Percentiles rank a stretch among this genome's conserved stretches.
These are phyloP conservation scores for Colletotrichum sublineola DNA, from an alignment of 2,329 filamentous ascomycete species.

Conservation along the genomic window DNA sequence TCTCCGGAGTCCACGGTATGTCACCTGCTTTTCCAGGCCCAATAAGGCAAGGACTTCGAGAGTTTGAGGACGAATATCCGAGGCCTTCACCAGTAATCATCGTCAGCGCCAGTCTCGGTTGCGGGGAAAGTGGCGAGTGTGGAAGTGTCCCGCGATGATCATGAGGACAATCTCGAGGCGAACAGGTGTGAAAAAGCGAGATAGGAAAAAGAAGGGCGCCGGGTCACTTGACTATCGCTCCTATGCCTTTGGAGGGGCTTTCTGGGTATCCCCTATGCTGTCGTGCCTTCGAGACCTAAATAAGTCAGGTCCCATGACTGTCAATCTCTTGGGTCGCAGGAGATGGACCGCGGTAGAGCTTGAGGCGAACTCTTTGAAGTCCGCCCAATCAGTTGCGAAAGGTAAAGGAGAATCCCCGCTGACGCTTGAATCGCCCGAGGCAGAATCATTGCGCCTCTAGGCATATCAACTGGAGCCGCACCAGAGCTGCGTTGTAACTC, in stretches of 20 bases:
- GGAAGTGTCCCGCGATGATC: constrained; percentile 31
- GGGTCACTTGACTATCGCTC: constrained; percentile 31
- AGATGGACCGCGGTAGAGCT: constrained; percentile 1
- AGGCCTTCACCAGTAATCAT: constrained; percentile 35
- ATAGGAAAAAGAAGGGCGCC: constrained; percentile 35
- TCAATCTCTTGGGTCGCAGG: constrained; percentile 16
- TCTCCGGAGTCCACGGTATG: constrained; percentile 31
- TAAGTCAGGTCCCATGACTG: constrained; percentile 27
- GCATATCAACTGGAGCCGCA: neutral
- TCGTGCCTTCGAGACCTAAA: constrained; percentile 17
- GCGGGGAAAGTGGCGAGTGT: constrained; percentile 41
- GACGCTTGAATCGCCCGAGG: constrained; percentile 23
- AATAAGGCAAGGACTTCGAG: constrained; percentile 25
- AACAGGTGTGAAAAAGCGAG: constrained; percentile 16
- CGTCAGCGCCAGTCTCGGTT: constrained; percentile 24
- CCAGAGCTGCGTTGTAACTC: neutral
- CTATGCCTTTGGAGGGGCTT: constrained; percentile 1
- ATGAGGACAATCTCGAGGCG: constrained; percentile 10
- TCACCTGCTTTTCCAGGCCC: constrained; percentile 8
- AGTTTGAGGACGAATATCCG: constrained; percentile 3
- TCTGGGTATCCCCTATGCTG: constrained; percentile 1
- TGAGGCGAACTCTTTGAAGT: constrained; percentile 16
- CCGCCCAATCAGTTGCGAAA: neutral
- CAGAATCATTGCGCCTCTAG: neutral
- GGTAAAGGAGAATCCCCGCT: constrained; percentile 9